These are phyloP conservation scores for Scopulariopsis brevicaulis DNA, from an alignment of 2,329 filamentous ascomycete species.

Conservation along the genomic window DNA sequence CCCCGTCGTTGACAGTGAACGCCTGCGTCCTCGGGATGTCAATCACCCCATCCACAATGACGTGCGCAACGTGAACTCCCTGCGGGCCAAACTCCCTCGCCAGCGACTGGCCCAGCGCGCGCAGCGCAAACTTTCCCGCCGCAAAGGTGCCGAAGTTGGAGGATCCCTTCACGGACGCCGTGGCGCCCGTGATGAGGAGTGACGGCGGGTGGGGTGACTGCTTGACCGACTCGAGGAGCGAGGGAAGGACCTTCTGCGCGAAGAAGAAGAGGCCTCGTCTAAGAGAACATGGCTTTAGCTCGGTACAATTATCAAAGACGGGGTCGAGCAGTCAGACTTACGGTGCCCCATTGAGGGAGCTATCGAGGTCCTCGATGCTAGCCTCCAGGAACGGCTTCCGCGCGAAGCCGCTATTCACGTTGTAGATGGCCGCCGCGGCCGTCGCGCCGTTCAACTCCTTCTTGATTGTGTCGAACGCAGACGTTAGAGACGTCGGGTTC, in stretches of 20 bases:
- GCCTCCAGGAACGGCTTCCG: constrained; percentile 48
- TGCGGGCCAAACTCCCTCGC: constrained; percentile 76
- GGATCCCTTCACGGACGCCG: constrained; percentile 64
- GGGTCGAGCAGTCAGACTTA: constrained; percentile 19
- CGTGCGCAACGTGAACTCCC: constrained; percentile 74
- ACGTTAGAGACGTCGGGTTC: constrained; percentile 33
- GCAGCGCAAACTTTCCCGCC: constrained; percentile 67
- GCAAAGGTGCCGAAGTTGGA: constrained; percentile 62
- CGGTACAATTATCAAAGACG: not conserved
- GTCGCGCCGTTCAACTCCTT: constrained; percentile 42
- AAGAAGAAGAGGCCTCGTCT: constrained; percentile 66
- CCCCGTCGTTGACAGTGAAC: constrained; percentile 28
- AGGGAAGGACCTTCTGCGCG: constrained; percentile 58
- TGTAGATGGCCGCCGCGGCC: constrained; percentile 59
- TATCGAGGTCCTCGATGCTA: constrained; percentile 35
- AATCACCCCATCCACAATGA: constrained; percentile 76
- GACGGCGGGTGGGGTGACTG: constrained; percentile 56
- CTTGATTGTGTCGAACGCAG: constrained; percentile 51
- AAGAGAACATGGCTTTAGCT: not conserved
- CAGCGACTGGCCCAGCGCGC: constrained; percentile 63
- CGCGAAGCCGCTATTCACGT: constrained; percentile 43
- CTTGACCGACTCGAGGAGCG: constrained; percentile 51
- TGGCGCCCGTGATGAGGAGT: constrained; percentile 79
- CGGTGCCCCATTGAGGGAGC: constrained; percentile 33
- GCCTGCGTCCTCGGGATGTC: constrained; percentile 63